Evolutionary conservation across 139 green algal genomes (phyloP).

Genomic region (Ettlia oleoabundans): DNA sequence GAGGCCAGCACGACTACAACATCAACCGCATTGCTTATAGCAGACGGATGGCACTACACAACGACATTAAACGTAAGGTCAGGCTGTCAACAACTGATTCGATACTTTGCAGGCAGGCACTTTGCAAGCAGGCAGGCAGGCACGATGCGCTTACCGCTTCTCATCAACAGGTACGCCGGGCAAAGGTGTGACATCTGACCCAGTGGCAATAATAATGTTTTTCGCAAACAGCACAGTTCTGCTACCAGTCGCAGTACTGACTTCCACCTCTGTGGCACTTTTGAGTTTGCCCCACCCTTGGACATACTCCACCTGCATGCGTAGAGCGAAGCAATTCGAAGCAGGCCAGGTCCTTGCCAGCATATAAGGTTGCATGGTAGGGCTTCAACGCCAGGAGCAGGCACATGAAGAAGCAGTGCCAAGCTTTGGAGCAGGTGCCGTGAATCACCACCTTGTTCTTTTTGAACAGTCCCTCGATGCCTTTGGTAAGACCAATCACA

Average conservation of each 20-base stretch:
- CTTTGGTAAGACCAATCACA: constrained; percentile 94
- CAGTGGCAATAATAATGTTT: constrained; percentile 97
- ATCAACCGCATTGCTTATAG: no score
- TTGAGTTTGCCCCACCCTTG: constrained; percentile 93
- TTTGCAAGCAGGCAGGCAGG: no score
- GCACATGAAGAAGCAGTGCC: background rate
- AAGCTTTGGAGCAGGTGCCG: no score
- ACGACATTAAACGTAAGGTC: no score
- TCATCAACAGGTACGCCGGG: constrained; percentile 95
- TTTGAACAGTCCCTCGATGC: constrained; percentile 99
- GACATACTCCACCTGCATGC: constrained; percentile 85
- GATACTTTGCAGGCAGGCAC: no score
- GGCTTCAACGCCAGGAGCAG: no score
- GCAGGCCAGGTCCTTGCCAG: background rate
- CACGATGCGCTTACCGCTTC: constrained; percentile 68
- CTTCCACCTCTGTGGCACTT: constrained; percentile 82
- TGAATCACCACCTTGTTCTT: constrained; percentile 99
- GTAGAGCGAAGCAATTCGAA: background rate
- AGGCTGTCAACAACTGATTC: no score
- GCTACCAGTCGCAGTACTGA: constrained; percentile 76
- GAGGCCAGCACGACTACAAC: no score
- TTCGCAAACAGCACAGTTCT: constrained; percentile 74
- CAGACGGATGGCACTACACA: no score
- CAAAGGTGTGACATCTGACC: constrained; percentile 90
- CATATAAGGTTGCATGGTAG: background rate